phyloP scores from a whole-genome alignment of 2,329 filamentous ascomycete species.

The Xylaria multiplex region DNA sequence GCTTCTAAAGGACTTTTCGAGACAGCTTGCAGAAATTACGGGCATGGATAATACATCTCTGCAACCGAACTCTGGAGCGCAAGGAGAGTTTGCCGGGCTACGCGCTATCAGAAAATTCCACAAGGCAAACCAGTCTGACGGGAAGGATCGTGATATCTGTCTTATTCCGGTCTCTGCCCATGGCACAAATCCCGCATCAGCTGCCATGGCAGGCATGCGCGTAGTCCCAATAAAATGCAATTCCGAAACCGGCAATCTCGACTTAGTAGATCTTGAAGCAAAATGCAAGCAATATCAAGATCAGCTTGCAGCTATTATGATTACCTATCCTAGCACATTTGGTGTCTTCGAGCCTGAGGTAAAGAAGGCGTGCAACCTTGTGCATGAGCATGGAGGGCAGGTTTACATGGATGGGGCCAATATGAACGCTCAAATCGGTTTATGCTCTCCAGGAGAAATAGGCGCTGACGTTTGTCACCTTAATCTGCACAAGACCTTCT shows the following conservation, averaged over 20 bases:
- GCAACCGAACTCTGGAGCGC: slow-evolving; percentile 94
- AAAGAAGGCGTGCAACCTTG: slow-evolving; percentile 84
- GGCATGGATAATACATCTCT: slow-evolving; percentile 90
- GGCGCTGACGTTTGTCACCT: slow-evolving; percentile 97
- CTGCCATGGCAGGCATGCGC: slow-evolving; percentile 94
- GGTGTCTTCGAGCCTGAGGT: slow-evolving; percentile 93
- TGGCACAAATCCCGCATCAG: slow-evolving; percentile 94
- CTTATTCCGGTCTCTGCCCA: slow-evolving; percentile 95
- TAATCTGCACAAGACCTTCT: slow-evolving; percentile 99
- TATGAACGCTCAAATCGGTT: slow-evolving; percentile 97
- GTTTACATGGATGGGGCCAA: slow-evolving; percentile 99
- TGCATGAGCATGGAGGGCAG: slow-evolving; percentile 88
- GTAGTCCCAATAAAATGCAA: slow-evolving; percentile 95
- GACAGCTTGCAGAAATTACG: slow-evolving; percentile 82
- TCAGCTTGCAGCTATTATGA: slow-evolving; percentile 91
- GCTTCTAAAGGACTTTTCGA: slow-evolving; percentile 77
- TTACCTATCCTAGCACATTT: slow-evolving; percentile 95
- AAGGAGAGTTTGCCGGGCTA: slow-evolving; percentile 93
- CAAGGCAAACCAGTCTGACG: slow-evolving; percentile 69
- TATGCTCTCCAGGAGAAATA: slow-evolving; percentile 94
- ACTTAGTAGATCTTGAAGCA: slow-evolving; percentile 82
- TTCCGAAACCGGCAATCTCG: slow-evolving; percentile 85
- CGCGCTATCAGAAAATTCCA: slow-evolving; percentile 88
- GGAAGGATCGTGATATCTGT: slow-evolving; percentile 85
- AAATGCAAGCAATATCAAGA: slow-evolving; percentile 91